Percentiles rank a stretch among this genome's conserved stretches.
Conservation (phyloP, 495 filamentous ascomycete species). For the Neurospora africana region DNA sequence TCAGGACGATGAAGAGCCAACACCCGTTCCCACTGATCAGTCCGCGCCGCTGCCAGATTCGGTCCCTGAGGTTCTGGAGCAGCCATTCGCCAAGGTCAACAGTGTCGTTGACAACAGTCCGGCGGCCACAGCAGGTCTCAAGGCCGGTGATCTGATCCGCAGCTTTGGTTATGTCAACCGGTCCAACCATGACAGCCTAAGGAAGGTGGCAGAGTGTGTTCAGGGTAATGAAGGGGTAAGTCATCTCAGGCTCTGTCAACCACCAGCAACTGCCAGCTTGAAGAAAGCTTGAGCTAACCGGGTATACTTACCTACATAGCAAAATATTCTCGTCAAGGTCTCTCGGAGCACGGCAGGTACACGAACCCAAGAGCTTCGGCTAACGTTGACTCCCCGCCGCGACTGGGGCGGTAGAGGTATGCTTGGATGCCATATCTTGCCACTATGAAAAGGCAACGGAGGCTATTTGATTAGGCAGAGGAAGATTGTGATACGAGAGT, state of each 20-base stretch:
- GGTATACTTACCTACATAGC: conserved; percentile 36
- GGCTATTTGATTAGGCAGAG: not conserved
- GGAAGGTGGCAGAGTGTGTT: conserved; percentile 74
- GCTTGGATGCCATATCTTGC: conserved; percentile 80
- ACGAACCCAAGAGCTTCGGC: conserved; percentile 45
- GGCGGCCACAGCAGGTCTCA: conserved; percentile 73
- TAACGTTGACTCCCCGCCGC: conserved; percentile 61
- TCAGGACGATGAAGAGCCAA: conserved; percentile 24
- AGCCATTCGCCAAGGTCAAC: conserved; percentile 86
- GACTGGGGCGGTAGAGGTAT: conserved; percentile 85
- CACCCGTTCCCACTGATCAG: not conserved
- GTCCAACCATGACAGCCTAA: conserved; percentile 75
- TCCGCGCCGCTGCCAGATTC: conserved; percentile 20
- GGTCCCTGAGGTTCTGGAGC: conserved; percentile 39
- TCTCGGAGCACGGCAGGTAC: conserved; percentile 37
- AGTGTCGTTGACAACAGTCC: conserved; percentile 69
- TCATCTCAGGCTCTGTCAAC: conserved; percentile 2
- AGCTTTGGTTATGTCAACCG: conserved; percentile 74
- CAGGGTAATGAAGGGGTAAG: conserved; percentile 85
- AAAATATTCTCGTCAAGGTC: conserved; percentile 60
- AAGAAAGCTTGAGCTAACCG: conserved; percentile 4
- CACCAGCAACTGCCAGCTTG: not conserved
- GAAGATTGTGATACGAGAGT: not conserved
- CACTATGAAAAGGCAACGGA: conserved; percentile 34
- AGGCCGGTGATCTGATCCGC: conserved; percentile 69